phyloP scores from a whole-genome alignment of 768 basidiomycete genomes.

The Strobilomyces confusus region DNA sequence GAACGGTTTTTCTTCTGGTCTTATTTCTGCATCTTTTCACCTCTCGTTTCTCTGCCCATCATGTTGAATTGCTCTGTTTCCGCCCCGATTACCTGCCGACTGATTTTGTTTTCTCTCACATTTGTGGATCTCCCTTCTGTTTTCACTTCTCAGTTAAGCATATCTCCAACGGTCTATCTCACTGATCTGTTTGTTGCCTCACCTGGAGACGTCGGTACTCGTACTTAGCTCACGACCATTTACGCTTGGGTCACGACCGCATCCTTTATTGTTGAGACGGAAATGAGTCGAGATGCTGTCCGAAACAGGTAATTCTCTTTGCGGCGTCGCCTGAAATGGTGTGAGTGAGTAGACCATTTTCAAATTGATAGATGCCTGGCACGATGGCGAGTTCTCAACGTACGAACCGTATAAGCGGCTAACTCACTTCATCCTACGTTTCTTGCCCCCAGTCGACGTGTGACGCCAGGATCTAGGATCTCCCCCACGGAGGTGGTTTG shows the following conservation, averaged over 20 bases:
- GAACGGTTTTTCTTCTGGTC: conserved; percentile 4
- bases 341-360: conserved; percentile 13
- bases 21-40: conserved; percentile 6
- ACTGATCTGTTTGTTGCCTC: neutral
- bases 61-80: neutral
- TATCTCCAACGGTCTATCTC: conserved; percentile 7
- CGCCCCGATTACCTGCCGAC: neutral
- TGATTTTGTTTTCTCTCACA: conserved; percentile 12
- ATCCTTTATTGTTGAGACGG: conserved; percentile 8
- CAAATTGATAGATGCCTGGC: conserved; percentile 24
- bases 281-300: conserved; percentile 6
- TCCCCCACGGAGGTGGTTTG: conserved; percentile 15
- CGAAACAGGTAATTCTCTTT: conserved; percentile 7
- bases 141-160: conserved; percentile 11
- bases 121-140: conserved; percentile 16
- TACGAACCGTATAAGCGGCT: neutral
- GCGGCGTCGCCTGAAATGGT: neutral
- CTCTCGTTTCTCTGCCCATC: conserved; percentile 2
- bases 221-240: conserved; percentile 24
- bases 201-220: conserved; percentile 4
- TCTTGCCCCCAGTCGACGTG: neutral
- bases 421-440: neutral
- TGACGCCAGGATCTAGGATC: neutral
- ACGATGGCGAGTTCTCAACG: conserved; percentile 3
- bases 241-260: conserved; percentile 17